A percentile compares a stretch with the other conserved stretches of the same genome.
Evolutionary conservation across 169 alveolate species (phyloP).

Genomic region (Toxoplasma gondii): DNA sequence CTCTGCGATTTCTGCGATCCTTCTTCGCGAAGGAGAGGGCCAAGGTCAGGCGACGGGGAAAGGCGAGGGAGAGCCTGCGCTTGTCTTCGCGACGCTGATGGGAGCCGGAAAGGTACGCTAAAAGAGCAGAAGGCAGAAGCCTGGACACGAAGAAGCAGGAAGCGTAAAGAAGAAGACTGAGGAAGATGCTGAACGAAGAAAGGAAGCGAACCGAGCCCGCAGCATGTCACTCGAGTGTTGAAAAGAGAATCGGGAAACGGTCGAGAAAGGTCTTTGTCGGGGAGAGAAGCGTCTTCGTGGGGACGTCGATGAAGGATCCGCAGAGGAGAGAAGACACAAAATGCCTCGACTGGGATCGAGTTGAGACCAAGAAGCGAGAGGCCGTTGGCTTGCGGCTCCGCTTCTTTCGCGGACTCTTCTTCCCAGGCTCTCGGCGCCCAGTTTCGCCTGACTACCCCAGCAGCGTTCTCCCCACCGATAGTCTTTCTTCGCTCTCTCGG

Average conservation of each 20-base stretch:
- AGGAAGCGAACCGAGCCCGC: background rate
- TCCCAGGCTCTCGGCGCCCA: too few relatives aligned
- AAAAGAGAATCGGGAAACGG: too few relatives aligned
- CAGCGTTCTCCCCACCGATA: too few relatives aligned
- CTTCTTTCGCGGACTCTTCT: too few relatives aligned
- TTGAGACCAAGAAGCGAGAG: too few relatives aligned
- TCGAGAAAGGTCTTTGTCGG: too few relatives aligned
- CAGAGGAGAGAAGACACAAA: too few relatives aligned
- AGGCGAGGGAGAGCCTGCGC: background rate
- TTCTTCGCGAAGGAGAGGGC: background rate
- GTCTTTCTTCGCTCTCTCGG: background rate
- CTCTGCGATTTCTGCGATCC: background rate
- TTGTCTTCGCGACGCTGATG: background rate
- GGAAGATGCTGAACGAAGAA: background rate
- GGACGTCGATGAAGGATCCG: too few relatives aligned
- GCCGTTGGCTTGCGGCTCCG: too few relatives aligned
- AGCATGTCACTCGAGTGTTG: background rate
- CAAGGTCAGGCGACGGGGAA: background rate
- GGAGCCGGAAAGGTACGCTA: slow-evolving; percentile 12
- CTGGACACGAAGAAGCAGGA: background rate
- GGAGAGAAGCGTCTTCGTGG: too few relatives aligned
- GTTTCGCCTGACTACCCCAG: too few relatives aligned
- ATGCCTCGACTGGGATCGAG: too few relatives aligned
- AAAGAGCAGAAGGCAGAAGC: background rate
- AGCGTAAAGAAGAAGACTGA: background rate